phyloP scores from a whole-genome alignment of 805 yeast genomes.

The Monosporozyma siamensis region DNA sequence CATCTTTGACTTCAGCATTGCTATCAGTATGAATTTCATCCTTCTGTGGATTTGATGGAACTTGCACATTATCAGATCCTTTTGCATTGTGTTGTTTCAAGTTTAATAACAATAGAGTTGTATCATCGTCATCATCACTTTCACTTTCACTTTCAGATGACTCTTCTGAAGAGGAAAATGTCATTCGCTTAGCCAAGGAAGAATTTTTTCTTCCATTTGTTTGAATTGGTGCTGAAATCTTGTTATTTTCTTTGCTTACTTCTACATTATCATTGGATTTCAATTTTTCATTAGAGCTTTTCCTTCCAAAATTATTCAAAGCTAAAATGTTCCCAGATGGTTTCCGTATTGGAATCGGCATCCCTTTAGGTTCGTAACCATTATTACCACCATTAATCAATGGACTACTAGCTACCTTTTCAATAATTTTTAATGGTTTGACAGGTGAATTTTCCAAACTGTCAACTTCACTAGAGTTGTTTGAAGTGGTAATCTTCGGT shows the following conservation, averaged over 20 bases:
- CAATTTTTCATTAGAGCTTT: background rate
- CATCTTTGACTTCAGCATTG: too few species aligned
- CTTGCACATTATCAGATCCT: background rate
- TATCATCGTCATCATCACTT: constrained; percentile 1
- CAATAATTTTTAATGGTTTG: constrained; percentile 61
- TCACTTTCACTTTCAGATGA: constrained; percentile 1
- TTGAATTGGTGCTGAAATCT: background rate
- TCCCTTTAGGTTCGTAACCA: constrained; percentile 1
- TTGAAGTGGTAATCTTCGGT: background rate
- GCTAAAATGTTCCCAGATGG: constrained; percentile 15
- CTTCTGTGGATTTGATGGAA: too few species aligned
- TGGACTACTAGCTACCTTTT: constrained; percentile 28
- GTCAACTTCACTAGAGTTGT: background rate
- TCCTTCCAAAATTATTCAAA: background rate
- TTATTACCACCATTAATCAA: background rate
- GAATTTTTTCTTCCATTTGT: background rate
- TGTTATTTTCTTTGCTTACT: too few species aligned
- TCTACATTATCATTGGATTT: too few species aligned
- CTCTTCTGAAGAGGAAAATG: background rate
- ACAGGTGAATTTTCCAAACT: constrained; percentile 33
- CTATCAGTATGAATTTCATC: too few species aligned
- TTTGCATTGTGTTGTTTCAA: background rate
- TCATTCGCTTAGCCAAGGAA: background rate
- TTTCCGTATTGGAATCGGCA: constrained; percentile 13
- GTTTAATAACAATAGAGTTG: background rate